Percentiles rank a stretch among this genome's conserved stretches.
phyloP scores from a whole-genome alignment of 768 basidiomycete genomes.

The Megacollybia marginata region DNA sequence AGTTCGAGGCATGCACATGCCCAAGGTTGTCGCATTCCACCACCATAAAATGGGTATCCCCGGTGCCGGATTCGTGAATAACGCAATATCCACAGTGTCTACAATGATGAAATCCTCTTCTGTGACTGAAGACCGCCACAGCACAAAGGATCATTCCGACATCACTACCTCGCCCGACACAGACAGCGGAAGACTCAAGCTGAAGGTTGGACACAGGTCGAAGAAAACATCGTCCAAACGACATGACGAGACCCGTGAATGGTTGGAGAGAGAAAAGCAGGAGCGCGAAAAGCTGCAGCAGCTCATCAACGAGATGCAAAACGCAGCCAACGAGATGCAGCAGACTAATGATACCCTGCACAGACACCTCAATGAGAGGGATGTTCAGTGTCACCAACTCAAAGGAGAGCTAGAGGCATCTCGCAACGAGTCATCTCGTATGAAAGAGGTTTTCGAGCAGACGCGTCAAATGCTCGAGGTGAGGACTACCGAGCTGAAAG shows the following conservation, averaged over 20 bases:
- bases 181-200: background rate
- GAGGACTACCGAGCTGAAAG: conserved; percentile 40
- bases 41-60: background rate
- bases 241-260: background rate
- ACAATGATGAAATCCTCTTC: background rate
- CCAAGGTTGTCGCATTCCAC: no score
- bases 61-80: background rate
- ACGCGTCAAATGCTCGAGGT: conserved; percentile 23
- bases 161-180: background rate
- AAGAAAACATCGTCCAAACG: background rate
- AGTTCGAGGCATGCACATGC: background rate
- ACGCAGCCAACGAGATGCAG: background rate
- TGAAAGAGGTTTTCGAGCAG: background rate
- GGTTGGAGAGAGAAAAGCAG: background rate
- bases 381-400: background rate
- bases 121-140: background rate
- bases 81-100: background rate
- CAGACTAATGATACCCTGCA: background rate
- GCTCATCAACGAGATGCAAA: background rate
- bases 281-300: background rate
- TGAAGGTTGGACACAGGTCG: background rate
- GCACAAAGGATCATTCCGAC: background rate
- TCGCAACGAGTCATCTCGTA: background rate
- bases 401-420: background rate
- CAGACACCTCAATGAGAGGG: background rate